Conservation (phyloP, 2,329 filamentous ascomycete species). For the Xylaria sp. region DNA sequence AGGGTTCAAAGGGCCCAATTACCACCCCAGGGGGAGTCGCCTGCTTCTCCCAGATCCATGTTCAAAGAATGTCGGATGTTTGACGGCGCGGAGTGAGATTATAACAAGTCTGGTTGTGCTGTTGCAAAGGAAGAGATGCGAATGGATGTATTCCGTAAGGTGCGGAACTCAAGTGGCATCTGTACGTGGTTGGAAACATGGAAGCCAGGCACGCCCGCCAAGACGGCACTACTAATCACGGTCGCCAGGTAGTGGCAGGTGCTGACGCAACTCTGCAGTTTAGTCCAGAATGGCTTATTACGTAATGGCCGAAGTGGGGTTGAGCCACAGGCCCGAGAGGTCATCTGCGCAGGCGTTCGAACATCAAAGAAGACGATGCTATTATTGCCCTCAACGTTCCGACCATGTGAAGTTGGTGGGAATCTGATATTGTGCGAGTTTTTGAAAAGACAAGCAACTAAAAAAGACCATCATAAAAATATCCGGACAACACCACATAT, state of each 20-base stretch:
- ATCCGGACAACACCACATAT: no score
- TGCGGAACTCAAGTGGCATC: neutral
- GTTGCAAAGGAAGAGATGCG: slow-evolving; percentile 9
- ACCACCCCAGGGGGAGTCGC: slow-evolving; percentile 43
- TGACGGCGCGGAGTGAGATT: slow-evolving; percentile 5
- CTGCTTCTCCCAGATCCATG: slow-evolving; percentile 42
- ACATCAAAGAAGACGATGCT: neutral
- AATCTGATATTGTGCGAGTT: no score
- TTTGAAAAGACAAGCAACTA: no score
- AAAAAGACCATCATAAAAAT: no score
- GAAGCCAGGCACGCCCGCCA: neutral
- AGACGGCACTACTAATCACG: neutral
- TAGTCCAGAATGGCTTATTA: neutral
- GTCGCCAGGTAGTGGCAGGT: neutral
- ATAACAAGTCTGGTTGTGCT: slow-evolving; percentile 5
- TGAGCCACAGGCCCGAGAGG: neutral
- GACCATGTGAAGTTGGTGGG: no score
- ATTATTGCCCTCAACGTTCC: neutral
- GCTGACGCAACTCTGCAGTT: neutral
- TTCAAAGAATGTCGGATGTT: slow-evolving; percentile 9
- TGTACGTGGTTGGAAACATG: neutral
- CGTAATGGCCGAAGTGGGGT: neutral
- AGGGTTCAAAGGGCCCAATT: slow-evolving; percentile 23
- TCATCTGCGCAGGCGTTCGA: neutral
- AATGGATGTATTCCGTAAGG: neutral